Evolutionary conservation across 352 stramenopile species (phyloP).

Genomic region (Phytopythium delawarense): DNA sequence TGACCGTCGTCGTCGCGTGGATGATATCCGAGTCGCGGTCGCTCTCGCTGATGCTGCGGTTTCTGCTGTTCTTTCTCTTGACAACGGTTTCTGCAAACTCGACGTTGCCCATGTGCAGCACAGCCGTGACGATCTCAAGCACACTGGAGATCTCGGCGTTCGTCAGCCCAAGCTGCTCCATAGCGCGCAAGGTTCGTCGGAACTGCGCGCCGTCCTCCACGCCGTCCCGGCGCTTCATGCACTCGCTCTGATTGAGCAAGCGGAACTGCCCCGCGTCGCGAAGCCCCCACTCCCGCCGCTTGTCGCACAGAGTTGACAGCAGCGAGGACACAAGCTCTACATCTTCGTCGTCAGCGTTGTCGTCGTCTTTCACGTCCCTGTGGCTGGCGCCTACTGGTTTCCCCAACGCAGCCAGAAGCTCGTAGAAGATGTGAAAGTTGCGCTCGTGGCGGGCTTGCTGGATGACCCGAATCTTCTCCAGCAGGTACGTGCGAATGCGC

Average conservation of each 20-base stretch:
- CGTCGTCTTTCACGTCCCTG: neutral
- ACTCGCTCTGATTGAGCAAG: slow-evolving; percentile 69
- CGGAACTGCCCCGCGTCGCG: slow-evolving; percentile 39
- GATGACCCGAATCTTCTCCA: slow-evolving; percentile 93
- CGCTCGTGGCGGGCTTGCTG: slow-evolving; percentile 68
- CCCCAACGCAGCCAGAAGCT: slow-evolving; percentile 49
- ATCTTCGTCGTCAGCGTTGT: slow-evolving; percentile 3
- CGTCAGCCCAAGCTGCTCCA: slow-evolving; percentile 78
- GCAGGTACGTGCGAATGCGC: slow-evolving; percentile 88
- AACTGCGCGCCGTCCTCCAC: slow-evolving; percentile 72
- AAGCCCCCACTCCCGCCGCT: slow-evolving; percentile 33
- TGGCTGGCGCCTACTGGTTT: neutral
- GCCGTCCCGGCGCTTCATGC: slow-evolving; percentile 57
- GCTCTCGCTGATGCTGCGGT: slow-evolving; percentile 7
- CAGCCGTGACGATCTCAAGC: slow-evolving; percentile 68
- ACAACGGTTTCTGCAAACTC: slow-evolving; percentile 35
- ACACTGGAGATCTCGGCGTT: slow-evolving; percentile 55
- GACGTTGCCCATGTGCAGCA: slow-evolving; percentile 88
- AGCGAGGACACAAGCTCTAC: slow-evolving; percentile 18
- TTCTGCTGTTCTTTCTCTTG: neutral
- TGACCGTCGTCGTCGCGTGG: neutral
- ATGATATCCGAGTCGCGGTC: slow-evolving; percentile 6
- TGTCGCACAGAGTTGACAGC: slow-evolving; percentile 6
- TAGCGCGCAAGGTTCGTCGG: slow-evolving; percentile 45
- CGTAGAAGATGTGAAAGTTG: slow-evolving; percentile 90